Conservation (phyloP, 2,329 filamentous ascomycete genomes). For the Ascochyta rabiei region DNA sequence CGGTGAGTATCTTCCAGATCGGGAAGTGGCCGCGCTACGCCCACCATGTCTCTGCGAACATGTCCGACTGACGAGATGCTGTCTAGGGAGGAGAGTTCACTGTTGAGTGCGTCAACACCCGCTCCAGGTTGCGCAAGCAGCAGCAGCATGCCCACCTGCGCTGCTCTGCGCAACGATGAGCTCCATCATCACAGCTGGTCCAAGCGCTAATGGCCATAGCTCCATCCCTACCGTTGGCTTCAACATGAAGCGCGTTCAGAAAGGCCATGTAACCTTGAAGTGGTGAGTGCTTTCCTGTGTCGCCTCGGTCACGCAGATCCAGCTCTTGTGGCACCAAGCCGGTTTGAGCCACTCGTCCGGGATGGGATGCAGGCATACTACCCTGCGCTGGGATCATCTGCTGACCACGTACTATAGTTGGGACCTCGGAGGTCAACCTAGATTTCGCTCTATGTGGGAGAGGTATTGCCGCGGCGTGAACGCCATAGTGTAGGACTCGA, state of each 20-base stretch:
- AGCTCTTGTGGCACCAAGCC: constrained; percentile 46
- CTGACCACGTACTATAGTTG: constrained; percentile 63
- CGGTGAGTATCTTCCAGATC: constrained; percentile 69
- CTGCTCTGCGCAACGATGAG: constrained; percentile 39
- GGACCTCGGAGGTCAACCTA: constrained; percentile 96
- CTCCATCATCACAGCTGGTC: constrained; percentile 31
- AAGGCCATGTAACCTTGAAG: constrained; percentile 96
- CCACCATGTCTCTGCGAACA: constrained; percentile 27
- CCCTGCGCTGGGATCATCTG: constrained; percentile 36
- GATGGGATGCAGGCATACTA: constrained; percentile 39
- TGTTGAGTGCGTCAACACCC: constrained; percentile 78
- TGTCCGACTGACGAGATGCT: constrained; percentile 36
- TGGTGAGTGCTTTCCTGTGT: constrained; percentile 63
- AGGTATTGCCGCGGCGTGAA: constrained; percentile 97
- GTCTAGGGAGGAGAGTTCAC: constrained; percentile 95
- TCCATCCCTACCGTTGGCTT: constrained; percentile 98
- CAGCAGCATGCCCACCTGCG: constrained; percentile 32
- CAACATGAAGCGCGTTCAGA: constrained; percentile 98
- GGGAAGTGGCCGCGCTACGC: constrained; percentile 39
- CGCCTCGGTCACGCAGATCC: constrained; percentile 44
- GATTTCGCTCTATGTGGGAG: constrained; percentile 99
- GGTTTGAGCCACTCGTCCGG: constrained; percentile 38
- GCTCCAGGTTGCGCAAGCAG: constrained; percentile 33
- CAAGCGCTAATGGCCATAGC: constrained; percentile 62
- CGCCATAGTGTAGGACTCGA: constrained; percentile 76